Percentiles rank a stretch among this genome's conserved stretches.
Conservation (phyloP, 1,139 yeast species). For the Scheffersomyces segobiensis region DNA sequence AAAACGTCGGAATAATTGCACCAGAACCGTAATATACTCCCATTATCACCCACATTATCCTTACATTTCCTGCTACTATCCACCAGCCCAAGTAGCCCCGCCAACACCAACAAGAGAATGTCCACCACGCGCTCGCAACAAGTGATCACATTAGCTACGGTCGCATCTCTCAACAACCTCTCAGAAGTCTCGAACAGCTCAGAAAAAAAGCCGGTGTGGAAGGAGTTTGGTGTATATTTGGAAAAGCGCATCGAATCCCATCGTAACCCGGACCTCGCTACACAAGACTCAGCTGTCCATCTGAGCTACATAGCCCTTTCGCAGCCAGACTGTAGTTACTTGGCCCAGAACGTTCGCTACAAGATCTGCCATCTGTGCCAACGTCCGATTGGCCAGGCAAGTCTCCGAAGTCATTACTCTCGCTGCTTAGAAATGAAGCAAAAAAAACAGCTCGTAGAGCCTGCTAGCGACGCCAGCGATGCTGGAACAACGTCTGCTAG, state of each 20-base stretch:
- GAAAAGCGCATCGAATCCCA: slow-evolving; percentile 46
- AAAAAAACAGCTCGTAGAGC: slow-evolving; percentile 22
- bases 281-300: slow-evolving; percentile 17
- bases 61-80: neutral
- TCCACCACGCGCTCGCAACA: slow-evolving; percentile 31
- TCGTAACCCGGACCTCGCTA: slow-evolving; percentile 11
- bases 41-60: neutral
- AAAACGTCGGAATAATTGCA: neutral
- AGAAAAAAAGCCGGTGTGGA: slow-evolving; percentile 42
- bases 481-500: slow-evolving; percentile 11
- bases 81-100: neutral
- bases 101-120: slow-evolving; percentile 17
- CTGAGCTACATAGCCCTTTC: slow-evolving; percentile 19
- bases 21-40: neutral
- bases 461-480: slow-evolving; percentile 25
- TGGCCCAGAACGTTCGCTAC: slow-evolving; percentile 49
- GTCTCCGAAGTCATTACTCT: slow-evolving; percentile 46
- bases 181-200: slow-evolving; percentile 8
- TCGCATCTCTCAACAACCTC: slow-evolving; percentile 21
- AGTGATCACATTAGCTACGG: slow-evolving; percentile 30
- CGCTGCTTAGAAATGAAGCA: slow-evolving; percentile 53
- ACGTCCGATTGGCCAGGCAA: slow-evolving; percentile 58
- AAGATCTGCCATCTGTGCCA: slow-evolving; percentile 67
- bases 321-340: slow-evolving; percentile 37
- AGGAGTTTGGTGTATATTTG: slow-evolving; percentile 60